Conservation (phyloP, 164 flowering plant genomes). For the Tetracentron sinense region DNA sequence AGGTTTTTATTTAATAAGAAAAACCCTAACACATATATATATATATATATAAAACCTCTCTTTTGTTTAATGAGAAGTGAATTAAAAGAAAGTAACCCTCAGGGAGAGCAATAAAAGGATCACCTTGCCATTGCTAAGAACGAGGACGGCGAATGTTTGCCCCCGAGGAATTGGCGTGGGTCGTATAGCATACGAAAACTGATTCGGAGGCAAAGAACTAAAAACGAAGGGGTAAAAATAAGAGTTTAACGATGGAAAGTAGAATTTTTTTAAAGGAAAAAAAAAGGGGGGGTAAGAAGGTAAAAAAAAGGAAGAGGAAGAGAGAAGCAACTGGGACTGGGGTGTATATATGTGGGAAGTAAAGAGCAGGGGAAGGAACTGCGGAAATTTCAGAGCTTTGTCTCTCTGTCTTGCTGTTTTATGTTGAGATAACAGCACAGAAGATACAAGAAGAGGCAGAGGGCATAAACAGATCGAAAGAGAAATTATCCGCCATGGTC, state of each 20-base stretch:
- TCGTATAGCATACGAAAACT: not conserved
- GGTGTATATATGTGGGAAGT: constrained; percentile 9
- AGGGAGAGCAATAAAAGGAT: no score
- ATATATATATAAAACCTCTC: no score
- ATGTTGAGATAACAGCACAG: not conserved
- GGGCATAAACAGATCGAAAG: not conserved
- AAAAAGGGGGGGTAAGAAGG: not conserved
- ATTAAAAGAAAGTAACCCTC: no score
- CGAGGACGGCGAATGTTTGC: not conserved
- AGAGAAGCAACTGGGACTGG: no score
- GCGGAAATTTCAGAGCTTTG: constrained; percentile 6
- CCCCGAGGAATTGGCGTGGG: not conserved
- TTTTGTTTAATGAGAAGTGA: no score
- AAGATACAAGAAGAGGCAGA: not conserved
- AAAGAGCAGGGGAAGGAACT: constrained; percentile 14
- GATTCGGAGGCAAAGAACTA: no score
- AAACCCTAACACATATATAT: no score
- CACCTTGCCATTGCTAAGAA: no score
- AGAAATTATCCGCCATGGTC: constrained; percentile 6
- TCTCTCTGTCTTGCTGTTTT: not conserved
- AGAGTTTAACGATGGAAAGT: no score
- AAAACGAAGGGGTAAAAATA: no score
- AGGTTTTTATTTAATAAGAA: no score
- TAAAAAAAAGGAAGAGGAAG: not conserved
- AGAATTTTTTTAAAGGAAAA: not conserved